A percentile compares a stretch with the other conserved stretches of the same genome.
phyloP scores from a whole-genome alignment of 2,329 filamentous ascomycete genomes.

The Chaetomium strumarium region DNA sequence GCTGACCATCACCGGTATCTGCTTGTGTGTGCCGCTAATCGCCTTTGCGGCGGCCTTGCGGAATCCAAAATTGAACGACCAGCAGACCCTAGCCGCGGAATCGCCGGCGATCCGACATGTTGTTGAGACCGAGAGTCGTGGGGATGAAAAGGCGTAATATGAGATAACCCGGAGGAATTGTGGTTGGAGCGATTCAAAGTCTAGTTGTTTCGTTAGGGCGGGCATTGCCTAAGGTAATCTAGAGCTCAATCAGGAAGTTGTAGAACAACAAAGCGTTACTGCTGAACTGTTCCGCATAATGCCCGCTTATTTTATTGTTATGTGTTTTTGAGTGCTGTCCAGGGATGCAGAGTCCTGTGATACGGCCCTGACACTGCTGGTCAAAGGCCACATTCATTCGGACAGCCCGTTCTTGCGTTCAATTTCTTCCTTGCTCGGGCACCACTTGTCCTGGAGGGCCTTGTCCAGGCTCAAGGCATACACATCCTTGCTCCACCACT shows the following conservation, averaged over 20 bases:
- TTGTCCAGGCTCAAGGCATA: constrained; percentile 39
- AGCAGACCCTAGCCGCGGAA: constrained; percentile 32
- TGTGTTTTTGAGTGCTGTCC: too few species aligned
- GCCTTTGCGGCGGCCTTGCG: constrained; percentile 37
- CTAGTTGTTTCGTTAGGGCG: background rate
- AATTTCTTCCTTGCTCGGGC: constrained; percentile 40
- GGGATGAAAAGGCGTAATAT: background rate
- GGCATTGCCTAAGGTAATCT: background rate
- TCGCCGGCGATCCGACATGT: background rate
- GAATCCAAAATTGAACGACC: constrained; percentile 41
- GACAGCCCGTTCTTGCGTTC: constrained; percentile 30
- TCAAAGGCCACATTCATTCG: background rate
- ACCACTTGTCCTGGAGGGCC: constrained; percentile 47
- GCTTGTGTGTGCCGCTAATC: constrained; percentile 43
- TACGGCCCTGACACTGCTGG: background rate
- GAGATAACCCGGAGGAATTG: background rate
- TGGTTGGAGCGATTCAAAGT: background rate
- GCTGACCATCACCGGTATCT: constrained; percentile 44
- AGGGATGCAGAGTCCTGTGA: background rate
- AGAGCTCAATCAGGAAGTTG: too few species aligned
- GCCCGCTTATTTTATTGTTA: too few species aligned
- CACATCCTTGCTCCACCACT: constrained; percentile 47
- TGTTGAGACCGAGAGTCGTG: background rate
- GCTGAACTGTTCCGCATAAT: too few species aligned
- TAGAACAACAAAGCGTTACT: too few species aligned